Percentiles rank a stretch among this genome's conserved stretches.
Conservation (phyloP, 768 basidiomycete genomes). For the Podaxis pistillaris region DNA sequence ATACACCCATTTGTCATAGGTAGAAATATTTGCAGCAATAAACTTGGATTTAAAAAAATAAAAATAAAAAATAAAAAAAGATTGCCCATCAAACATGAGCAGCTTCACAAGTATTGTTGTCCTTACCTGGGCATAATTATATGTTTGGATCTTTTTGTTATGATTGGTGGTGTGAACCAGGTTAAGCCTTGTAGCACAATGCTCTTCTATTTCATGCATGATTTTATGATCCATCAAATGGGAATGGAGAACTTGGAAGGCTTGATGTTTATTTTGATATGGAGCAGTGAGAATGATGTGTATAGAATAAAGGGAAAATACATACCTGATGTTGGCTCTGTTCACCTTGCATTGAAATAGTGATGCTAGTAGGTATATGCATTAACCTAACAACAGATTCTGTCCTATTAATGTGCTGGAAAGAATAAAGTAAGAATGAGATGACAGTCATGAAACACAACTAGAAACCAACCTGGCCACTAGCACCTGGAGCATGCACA, state of each 20-base stretch:
- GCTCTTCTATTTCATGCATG: conserved; percentile 62
- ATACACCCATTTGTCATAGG: conserved; percentile 49
- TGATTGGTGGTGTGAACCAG: conserved; percentile 83
- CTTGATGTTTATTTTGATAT: conserved; percentile 80
- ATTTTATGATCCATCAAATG: conserved; percentile 83
- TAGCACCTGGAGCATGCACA: conserved; percentile 68
- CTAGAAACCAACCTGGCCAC: conserved; percentile 71
- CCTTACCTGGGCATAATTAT: conserved; percentile 84
- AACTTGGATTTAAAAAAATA: too few relatives aligned
- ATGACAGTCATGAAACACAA: not conserved
- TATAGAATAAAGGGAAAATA: not conserved
- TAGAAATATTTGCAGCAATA: conserved; percentile 22
- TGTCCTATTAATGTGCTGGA: conserved; percentile 95
- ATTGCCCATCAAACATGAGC: not conserved
- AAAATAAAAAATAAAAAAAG: conserved; percentile 54
- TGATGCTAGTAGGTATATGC: conserved; percentile 89
- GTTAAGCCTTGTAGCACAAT: conserved; percentile 64
- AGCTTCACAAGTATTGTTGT: not conserved
- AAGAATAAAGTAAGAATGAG: not conserved
- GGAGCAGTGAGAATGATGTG: not conserved
- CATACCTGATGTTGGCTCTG: conserved; percentile 90
- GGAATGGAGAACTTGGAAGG: conserved; percentile 86
- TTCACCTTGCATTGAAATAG: conserved; percentile 84
- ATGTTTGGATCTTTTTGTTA: conserved; percentile 94
- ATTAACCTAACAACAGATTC: conserved; percentile 96